These are phyloP conservation scores for Chaetomium fimeti DNA, from an alignment of 495 filamentous ascomycete genomes.

Conservation along the genomic window DNA sequence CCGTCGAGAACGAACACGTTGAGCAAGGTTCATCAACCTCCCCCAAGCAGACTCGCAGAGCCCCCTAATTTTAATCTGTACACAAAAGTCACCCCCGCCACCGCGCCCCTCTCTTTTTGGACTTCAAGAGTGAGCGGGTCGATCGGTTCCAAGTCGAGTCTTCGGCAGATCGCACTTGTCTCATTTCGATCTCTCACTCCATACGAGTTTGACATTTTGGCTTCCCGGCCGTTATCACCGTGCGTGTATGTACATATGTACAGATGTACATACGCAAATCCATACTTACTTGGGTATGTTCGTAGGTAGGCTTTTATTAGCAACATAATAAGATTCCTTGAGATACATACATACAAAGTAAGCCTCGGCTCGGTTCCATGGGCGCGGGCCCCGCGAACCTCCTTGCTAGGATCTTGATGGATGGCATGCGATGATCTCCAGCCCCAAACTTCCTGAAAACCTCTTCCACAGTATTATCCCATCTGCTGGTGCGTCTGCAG, in stretches of 20 bases:
- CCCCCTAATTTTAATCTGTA: background rate
- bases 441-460: background rate
- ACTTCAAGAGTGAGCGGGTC: too few relatives aligned
- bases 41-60: background rate
- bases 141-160: too few relatives aligned
- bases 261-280: too few relatives aligned
- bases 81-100: too few relatives aligned
- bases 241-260: too few relatives aligned
- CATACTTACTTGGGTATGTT: too few relatives aligned
- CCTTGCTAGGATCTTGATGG: background rate
- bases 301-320: constrained; percentile 10
- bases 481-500: background rate
- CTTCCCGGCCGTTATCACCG: too few relatives aligned
- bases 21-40: constrained; percentile 2
- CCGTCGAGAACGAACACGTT: background rate
- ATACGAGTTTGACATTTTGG: too few relatives aligned
- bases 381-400: background rate
- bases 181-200: background rate
- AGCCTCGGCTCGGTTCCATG: background rate
- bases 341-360: too few relatives aligned
- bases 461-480: background rate
- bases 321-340: background rate
- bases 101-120: background rate
- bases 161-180: background rate
- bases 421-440: background rate